These are phyloP conservation scores for Fraxinus platypoda DNA, from an alignment of 305 asterid species.

Conservation along the genomic window DNA sequence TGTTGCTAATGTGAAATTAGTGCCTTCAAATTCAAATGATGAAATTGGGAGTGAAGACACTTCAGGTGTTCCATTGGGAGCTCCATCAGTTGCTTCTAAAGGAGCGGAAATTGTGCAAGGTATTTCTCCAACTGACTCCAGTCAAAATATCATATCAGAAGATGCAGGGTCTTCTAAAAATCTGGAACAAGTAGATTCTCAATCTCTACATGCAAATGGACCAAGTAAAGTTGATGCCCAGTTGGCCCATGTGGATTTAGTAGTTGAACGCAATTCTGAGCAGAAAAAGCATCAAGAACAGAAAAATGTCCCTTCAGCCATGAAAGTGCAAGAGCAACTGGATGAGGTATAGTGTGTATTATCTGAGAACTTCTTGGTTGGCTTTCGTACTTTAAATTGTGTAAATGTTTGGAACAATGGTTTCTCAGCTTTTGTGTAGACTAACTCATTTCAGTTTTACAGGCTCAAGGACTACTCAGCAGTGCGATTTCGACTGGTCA, in stretches of 20 bases:
- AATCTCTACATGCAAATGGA: slow-evolving; percentile 40
- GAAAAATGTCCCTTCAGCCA: slow-evolving; percentile 43
- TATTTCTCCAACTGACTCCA: slow-evolving; percentile 46
- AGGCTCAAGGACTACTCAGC: slow-evolving; percentile 97
- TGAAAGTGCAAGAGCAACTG: slow-evolving; percentile 78
- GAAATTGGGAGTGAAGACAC: slow-evolving; percentile 35
- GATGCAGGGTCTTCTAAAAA: slow-evolving; percentile 38
- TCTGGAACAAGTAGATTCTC: slow-evolving; percentile 43
- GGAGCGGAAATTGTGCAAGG: slow-evolving; percentile 37
- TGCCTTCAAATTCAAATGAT: slow-evolving; percentile 37
- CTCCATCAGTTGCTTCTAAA: slow-evolving; percentile 32
- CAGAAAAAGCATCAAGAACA: slow-evolving; percentile 54
- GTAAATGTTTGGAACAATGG: slow-evolving; percentile 19
- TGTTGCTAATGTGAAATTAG: slow-evolving; percentile 41
- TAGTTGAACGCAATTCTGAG: slow-evolving; percentile 44
- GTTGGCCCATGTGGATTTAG: slow-evolving; percentile 38
- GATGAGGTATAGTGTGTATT: slow-evolving; percentile 68
- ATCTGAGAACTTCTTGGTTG: slow-evolving; percentile 9
- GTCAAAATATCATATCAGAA: slow-evolving; percentile 39
- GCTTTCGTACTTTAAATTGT: slow-evolving; percentile 17
- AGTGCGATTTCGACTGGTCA: slow-evolving; percentile 84
- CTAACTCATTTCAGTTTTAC: slow-evolving; percentile 39
- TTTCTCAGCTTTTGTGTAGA: slow-evolving; percentile 21
- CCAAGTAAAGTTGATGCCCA: slow-evolving; percentile 38
- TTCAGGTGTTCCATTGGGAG: slow-evolving; percentile 42